Evolutionary conservation across 2,329 filamentous ascomycete genomes (phyloP).

Genomic region (Thermothelomyces thermophilus): DNA sequence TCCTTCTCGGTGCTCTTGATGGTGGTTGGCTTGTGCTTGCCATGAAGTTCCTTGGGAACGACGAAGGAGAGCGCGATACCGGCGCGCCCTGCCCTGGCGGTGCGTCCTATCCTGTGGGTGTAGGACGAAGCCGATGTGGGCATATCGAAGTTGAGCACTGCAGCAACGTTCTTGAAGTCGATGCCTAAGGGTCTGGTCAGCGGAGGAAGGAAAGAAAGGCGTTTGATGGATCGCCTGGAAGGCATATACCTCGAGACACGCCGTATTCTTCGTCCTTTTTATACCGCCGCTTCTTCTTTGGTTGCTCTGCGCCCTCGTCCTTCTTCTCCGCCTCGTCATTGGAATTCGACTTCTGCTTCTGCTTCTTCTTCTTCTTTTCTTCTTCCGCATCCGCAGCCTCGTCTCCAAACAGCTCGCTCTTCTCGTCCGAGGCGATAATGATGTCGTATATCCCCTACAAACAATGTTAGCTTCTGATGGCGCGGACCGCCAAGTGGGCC

Average conservation of each 20-base stretch:
- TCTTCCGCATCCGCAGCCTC: conserved; percentile 42
- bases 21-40: conserved; percentile 83
- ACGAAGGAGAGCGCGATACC: conserved; percentile 97
- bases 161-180: conserved; percentile 92
- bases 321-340: too few species aligned
- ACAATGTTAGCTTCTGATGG: background rate
- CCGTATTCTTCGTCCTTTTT: conserved; percentile 82
- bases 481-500: too few species aligned
- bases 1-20: conserved; percentile 72
- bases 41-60: conserved; percentile 71
- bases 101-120: conserved; percentile 93
- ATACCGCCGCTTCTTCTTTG: conserved; percentile 55
- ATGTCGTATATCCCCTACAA: conserved; percentile 75
- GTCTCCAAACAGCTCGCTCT: conserved; percentile 32
- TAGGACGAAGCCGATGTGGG: conserved; percentile 85
- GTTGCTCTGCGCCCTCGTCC: conserved; percentile 24
- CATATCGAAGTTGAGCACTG: conserved; percentile 95
- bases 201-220: too few species aligned
- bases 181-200: conserved; percentile 42
- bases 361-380: conserved; percentile 29
- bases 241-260: conserved; percentile 65
- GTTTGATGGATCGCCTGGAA: too few species aligned
- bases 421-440: conserved; percentile 79
- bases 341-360: conserved; percentile 26
- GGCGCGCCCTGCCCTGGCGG: conserved; percentile 80